Evolutionary conservation across 257 asterid genomes (phyloP).

Genomic region (Fraxinus anomala): DNA sequence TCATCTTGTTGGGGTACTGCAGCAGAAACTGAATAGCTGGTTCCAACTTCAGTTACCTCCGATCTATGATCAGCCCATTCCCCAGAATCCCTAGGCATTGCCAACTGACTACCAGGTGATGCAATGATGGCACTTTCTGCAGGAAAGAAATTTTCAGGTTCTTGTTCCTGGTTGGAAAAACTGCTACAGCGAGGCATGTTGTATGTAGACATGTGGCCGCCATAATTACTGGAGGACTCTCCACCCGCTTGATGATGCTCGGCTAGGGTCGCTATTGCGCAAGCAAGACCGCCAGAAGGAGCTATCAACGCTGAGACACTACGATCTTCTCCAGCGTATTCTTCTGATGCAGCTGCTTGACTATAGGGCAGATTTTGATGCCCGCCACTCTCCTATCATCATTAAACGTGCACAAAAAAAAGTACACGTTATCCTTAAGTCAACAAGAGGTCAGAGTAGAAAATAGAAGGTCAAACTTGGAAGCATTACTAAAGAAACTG

Average conservation of each 20-base stretch:
- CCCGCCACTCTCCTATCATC: slow-evolving; percentile 66
- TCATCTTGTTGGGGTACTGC: slow-evolving; percentile 50
- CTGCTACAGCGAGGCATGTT: slow-evolving; percentile 44
- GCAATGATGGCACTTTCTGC: slow-evolving; percentile 38
- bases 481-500: not conserved
- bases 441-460: not conserved
- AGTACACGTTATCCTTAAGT: not conserved
- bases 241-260: slow-evolving; percentile 75
- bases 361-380: slow-evolving; percentile 42
- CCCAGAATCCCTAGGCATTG: slow-evolving; percentile 38
- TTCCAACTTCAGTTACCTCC: slow-evolving; percentile 58
- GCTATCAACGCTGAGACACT: slow-evolving; percentile 33
- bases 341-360: slow-evolving; percentile 50
- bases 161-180: slow-evolving; percentile 45
- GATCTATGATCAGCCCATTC: slow-evolving; percentile 51
- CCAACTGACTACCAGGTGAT: slow-evolving; percentile 51
- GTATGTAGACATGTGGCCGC: slow-evolving; percentile 36
- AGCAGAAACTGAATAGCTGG: slow-evolving; percentile 65
- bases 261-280: slow-evolving; percentile 94
- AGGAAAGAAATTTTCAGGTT: slow-evolving; percentile 47
- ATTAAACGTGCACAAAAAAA: slow-evolving; percentile 12
- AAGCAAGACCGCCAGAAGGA: slow-evolving; percentile 92
- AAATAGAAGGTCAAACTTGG: not conserved
- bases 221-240: slow-evolving; percentile 55
- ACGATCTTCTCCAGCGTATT: slow-evolving; percentile 46